Base-by-base conservation (phyloP, 805 yeast species). In the Cyberlindnera petersonii region DNA sequence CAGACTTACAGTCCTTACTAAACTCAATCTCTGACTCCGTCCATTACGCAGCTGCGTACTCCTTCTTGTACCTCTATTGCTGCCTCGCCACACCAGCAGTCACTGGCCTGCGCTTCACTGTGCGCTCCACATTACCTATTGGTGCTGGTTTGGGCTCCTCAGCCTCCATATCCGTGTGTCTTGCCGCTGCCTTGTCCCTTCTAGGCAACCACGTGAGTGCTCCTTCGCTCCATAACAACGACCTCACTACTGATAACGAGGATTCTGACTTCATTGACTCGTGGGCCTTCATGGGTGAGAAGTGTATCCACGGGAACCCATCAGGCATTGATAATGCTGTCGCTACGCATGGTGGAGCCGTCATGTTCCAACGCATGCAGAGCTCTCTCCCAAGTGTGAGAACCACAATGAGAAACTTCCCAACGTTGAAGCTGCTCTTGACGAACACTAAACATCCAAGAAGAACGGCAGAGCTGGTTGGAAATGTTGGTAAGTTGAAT, bases 101-200 rank as follows among this genome's bases (percentile, higher is more conserved):
- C 2, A 68, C 68, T 1, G 85, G 84, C 4, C 55, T 71, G 44
- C 70, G 68, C 24, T 86, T 82, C 59, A 69, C 79, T 4, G 78
- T 86, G 13, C 75, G 89, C 42, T 86, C 96, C 1, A 81, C 95
- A 1, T 66, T 89, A 35, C 98, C 98, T 1, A 82, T 91, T 34
- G 97, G 98, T 27, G 97, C 98, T 1, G 98, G 98, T 0, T 70
- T 93, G 33, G 98, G 98, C 0, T 86, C 96, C 1, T 85, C 95
- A 31, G 98, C 98, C 0, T 79, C 96, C 3, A 75, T 86, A 14
- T 77, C 94, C 1, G 98, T 93, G 4, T 81, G 93, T 54, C 58
- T 93, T 26, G 74, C 95, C 0, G 67, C 91, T 13, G 94, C 93
- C 0, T 66, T 91, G 56, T 65, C 80, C 4, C 62, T 75, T 24